A percentile compares a stretch with the other conserved stretches of the same genome.
These are phyloP conservation scores for Hamigera avellanea DNA, from an alignment of 495 filamentous ascomycete genomes.

Conservation along the genomic window DNA sequence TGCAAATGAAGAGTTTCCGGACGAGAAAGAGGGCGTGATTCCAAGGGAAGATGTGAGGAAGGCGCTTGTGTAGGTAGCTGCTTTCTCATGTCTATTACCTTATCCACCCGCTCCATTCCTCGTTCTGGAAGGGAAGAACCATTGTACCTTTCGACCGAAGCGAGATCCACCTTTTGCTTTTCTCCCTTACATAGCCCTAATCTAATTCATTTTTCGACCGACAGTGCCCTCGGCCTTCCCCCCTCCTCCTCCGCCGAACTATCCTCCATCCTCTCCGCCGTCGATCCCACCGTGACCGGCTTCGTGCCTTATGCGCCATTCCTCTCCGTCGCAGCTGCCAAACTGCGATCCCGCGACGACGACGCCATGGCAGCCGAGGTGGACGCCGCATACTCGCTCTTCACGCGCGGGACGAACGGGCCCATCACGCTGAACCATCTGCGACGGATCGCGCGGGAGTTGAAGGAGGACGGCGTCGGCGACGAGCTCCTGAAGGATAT, in stretches of 20 bases:
- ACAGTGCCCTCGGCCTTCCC: conserved; percentile 63
- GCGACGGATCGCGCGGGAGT: conserved; percentile 62
- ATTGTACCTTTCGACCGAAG: too few species aligned
- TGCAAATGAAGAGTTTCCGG: conserved; percentile 43
- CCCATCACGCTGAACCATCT: conserved; percentile 67
- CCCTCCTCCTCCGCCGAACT: conserved; percentile 54
- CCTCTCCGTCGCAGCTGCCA: conserved; percentile 73
- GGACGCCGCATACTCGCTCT: conserved; percentile 67
- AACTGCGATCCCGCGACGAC: conserved; percentile 46
- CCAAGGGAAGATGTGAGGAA: conserved; percentile 67
- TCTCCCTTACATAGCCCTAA: too few species aligned
- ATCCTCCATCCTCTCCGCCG: conserved; percentile 56
- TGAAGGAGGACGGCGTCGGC: conserved; percentile 63
- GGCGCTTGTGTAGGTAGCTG: conserved; percentile 65
- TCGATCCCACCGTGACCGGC: conserved; percentile 73
- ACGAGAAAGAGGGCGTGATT: conserved; percentile 64
- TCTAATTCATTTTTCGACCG: neutral
- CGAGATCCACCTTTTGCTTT: too few species aligned
- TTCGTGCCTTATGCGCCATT: conserved; percentile 67
- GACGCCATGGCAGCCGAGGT: conserved; percentile 51
- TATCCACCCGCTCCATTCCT: too few species aligned
- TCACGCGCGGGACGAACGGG: conserved; percentile 43
- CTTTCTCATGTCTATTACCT: too few species aligned
- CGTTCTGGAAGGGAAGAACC: too few species aligned
- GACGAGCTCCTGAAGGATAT: conserved; percentile 82